Base-by-base conservation (phyloP, 2,329 filamentous ascomycete genomes). In the Aspergillus vadensis region DNA sequence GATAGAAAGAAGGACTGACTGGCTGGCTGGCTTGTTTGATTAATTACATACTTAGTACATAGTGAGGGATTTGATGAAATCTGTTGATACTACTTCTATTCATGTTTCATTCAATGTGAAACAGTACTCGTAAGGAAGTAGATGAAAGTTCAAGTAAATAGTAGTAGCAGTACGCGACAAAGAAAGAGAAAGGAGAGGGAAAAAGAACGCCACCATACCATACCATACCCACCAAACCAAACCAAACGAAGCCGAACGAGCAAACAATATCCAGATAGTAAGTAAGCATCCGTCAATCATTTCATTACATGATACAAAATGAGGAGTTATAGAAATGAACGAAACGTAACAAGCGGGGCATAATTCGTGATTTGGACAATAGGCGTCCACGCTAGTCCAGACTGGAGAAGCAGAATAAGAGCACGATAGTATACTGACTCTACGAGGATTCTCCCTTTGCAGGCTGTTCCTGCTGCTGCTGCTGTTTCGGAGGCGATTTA, bases 401-500 rank as follows among this genome's bases (percentile, higher is more conserved):
- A 32, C 10, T 32, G 30, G 21, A 7, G 30, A 30, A 3, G 21
- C 21, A 23, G 21, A 5, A 23, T 23, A 17, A 44, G 5, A 27
- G 30, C n/a, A 15, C 15, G 49, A 15, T 9, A n/a, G 3, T 14
- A 14, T 27, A 15, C 47, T n/a, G 7, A 27, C 25, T 27, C 25
- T 27, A 49, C 2, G 47, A 30, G 1, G 47, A 19, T 9, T 12
- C 47, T 50, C 25, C 47, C 32, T 50, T 27, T 2, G 15, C 15
- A 19, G 47, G n/a, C 14, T 36, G 10, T 7, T 57, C 43, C 6
- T 21, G 41, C 4, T 10, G 30, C 30, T 32, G 32, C 32, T 36
- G 27, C 17, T 30, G 54, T 19, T 32, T 49, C 39, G 51, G 17
- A 25, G 51, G 55, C 19, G 61, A 51, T 23, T 70, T 63, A 36